A percentile compares a stretch with the other conserved stretches of the same genome.
These are phyloP conservation scores for Cercospora janseana DNA, from an alignment of 2,329 filamentous ascomycete species.

Conservation along the genomic window DNA sequence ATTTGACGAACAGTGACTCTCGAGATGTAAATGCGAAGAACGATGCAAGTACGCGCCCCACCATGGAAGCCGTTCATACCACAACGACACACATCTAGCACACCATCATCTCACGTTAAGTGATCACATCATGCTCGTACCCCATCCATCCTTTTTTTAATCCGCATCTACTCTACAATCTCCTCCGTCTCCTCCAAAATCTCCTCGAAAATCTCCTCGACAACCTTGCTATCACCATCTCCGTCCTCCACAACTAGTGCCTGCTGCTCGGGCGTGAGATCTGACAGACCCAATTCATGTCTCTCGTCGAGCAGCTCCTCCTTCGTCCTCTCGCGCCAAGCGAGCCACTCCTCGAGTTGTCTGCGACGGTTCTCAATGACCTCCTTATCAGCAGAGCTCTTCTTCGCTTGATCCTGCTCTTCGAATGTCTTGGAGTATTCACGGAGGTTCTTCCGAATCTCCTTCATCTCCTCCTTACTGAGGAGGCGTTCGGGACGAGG, in stretches of 20 bases:
- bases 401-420: conserved; percentile 89
- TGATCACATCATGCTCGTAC: neutral
- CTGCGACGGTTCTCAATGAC: conserved; percentile 84
- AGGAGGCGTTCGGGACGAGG: conserved; percentile 89
- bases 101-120: conserved; percentile 4
- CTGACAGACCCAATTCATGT: conserved; percentile 63
- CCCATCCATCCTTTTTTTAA: neutral
- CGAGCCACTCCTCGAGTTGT: conserved; percentile 82
- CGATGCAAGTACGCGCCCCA: no score
- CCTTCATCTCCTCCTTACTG: conserved; percentile 94
- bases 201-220: conserved; percentile 83
- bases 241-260: conserved; percentile 53
- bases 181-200: conserved; percentile 87
- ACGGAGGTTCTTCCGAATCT: conserved; percentile 94
- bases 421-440: conserved; percentile 96
- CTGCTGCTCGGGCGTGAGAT: conserved; percentile 62
- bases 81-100: neutral
- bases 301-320: conserved; percentile 71
- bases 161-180: conserved; percentile 48
- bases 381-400: conserved; percentile 88
- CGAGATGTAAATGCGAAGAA: no score
- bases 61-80: neutral
- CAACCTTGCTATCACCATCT: conserved; percentile 54
- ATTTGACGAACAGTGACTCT: no score
- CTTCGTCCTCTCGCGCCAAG: conserved; percentile 74